Conservation (phyloP, 78 protist genomes). For the Cavenderia fasciculata region DNA sequence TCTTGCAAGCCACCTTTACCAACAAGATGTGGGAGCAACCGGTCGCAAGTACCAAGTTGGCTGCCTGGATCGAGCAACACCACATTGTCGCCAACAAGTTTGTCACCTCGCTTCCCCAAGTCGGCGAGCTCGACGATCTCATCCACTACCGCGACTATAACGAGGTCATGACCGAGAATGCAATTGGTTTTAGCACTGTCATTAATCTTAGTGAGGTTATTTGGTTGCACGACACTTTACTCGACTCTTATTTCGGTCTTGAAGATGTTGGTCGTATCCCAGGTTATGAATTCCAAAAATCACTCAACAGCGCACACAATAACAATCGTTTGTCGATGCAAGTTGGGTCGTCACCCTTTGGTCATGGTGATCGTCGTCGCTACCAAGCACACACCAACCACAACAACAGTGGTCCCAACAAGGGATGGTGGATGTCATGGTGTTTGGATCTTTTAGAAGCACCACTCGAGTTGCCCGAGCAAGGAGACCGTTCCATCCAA, state of each 20-base stretch:
- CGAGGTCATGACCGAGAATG: constrained; percentile 48
- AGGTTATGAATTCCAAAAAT: too few species aligned
- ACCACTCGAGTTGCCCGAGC: constrained; percentile 60
- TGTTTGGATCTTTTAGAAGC: constrained; percentile 25
- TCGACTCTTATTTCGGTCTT: constrained; percentile 16
- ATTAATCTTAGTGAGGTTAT: constrained; percentile 43
- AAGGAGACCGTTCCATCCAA: constrained; percentile 73
- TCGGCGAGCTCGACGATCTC: constrained; percentile 37
- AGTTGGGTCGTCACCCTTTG: too few species aligned
- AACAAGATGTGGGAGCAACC: constrained; percentile 28
- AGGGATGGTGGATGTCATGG: constrained; percentile 4
- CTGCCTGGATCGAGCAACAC: constrained; percentile 13
- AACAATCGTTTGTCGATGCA: too few species aligned
- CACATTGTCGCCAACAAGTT: constrained; percentile 1
- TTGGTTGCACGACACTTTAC: constrained; percentile 52
- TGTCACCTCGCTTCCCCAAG: constrained; percentile 1
- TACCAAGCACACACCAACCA: background rate
- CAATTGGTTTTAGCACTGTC: constrained; percentile 41
- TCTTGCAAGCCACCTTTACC: constrained; percentile 45
- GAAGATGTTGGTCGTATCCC: constrained; percentile 15
- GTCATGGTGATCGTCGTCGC: too few species aligned
- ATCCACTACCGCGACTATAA: constrained; percentile 53
- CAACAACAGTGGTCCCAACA: background rate
- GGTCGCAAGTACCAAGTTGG: constrained; percentile 15
- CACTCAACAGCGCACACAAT: too few species aligned